Percentiles rank a stretch among this genome's conserved stretches.
phyloP scores from a whole-genome alignment of 225 moss, liverwort and hornwort species.

The Straminergon stramineum region DNA sequence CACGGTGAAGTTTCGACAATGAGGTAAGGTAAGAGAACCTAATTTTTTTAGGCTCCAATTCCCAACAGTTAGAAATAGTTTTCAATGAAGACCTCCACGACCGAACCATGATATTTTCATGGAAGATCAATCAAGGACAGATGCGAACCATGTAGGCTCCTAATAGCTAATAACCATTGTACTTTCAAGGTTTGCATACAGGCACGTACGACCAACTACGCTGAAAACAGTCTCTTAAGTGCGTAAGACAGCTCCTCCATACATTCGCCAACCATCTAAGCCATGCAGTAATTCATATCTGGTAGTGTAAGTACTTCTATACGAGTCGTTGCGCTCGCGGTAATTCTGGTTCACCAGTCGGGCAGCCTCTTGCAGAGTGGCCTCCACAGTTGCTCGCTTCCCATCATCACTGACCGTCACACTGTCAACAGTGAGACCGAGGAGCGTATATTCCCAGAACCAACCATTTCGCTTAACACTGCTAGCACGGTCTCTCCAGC shows the following conservation, averaged over 20 bases:
- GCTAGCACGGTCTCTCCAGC: conserved; percentile 77
- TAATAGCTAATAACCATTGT: not conserved
- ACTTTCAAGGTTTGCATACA: not conserved
- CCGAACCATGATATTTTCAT: not conserved
- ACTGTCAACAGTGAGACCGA: conserved; percentile 73
- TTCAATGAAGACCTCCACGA: not conserved
- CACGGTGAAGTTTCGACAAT: not conserved
- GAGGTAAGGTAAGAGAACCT: not conserved
- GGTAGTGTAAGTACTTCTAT: conserved; percentile 70
- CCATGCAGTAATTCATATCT: conserved; percentile 61
- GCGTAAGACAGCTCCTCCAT: conserved; percentile 63
- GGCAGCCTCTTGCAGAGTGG: conserved; percentile 76
- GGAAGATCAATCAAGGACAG: not conserved
- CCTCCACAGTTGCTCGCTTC: conserved; percentile 74
- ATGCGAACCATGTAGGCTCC: not conserved
- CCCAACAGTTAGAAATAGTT: not conserved
- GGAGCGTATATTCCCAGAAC: conserved; percentile 84
- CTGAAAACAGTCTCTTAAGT: not conserved
- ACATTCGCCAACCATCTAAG: conserved; percentile 62
- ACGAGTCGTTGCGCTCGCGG: conserved; percentile 69
- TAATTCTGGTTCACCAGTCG: conserved; percentile 50
- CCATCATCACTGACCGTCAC: conserved; percentile 86
- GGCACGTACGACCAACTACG: not conserved
- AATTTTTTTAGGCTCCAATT: not conserved
- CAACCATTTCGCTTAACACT: conserved; percentile 75